Conservation (phyloP, 805 yeast species). For the Yarrowia divulgata region DNA sequence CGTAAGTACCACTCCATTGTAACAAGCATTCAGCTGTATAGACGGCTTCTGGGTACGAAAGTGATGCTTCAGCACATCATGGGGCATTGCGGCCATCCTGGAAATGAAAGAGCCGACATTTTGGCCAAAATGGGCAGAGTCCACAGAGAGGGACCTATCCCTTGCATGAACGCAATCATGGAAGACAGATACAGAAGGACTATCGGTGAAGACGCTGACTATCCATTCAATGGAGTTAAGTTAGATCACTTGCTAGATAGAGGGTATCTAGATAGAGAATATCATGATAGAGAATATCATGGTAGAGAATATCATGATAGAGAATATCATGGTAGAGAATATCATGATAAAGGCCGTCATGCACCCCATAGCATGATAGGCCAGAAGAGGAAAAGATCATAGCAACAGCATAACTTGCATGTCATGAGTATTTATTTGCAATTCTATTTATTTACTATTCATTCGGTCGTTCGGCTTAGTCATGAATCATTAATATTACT, state of each 20-base stretch:
- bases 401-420: not conserved
- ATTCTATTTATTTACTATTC: not conserved
- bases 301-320: not conserved
- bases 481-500: slow-evolving; percentile 14
- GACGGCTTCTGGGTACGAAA: not conserved
- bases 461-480: not conserved
- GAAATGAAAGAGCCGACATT: slow-evolving; percentile 11
- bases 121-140: slow-evolving; percentile 15
- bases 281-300: no score
- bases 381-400: not conserved
- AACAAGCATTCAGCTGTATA: not conserved
- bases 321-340: no score
- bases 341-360: no score
- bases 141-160: not conserved
- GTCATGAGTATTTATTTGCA: not conserved
- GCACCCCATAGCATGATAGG: not conserved
- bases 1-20: not conserved
- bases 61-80: not conserved
- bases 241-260: not conserved
- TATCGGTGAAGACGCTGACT: not conserved
- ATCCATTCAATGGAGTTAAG: not conserved
- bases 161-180: not conserved
- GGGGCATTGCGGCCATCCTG: slow-evolving; percentile 13
- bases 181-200: not conserved
- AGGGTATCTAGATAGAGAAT: no score